Percentiles rank a stretch among this genome's conserved stretches.
Conservation (phyloP, 2,329 filamentous ascomycete genomes). For the Ophiostoma quercus region DNA sequence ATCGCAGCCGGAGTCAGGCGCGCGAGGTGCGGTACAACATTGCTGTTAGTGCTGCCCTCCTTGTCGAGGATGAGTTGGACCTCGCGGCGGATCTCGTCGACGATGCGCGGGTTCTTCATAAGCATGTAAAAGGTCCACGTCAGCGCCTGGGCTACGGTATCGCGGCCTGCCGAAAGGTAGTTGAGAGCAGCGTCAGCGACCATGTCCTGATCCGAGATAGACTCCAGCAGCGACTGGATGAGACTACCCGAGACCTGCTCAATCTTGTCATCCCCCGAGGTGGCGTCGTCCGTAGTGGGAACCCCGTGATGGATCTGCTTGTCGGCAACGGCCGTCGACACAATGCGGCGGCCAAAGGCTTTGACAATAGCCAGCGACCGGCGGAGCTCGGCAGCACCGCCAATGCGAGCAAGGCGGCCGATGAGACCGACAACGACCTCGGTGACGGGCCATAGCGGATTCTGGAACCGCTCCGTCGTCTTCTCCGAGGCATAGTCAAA, state of each 20-base stretch:
- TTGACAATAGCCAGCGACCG: conserved; percentile 42
- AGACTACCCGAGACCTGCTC: conserved; percentile 49
- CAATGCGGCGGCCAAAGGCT: conserved; percentile 52
- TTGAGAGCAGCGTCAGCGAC: conserved; percentile 62
- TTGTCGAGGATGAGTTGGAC: conserved; percentile 32
- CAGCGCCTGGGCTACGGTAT: conserved; percentile 60
- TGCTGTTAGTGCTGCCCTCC: conserved; percentile 13
- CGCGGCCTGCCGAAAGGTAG: conserved; percentile 59
- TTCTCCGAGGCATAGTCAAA: conserved; percentile 59
- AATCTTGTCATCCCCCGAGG: conserved; percentile 30
- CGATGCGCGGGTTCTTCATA: conserved; percentile 44
- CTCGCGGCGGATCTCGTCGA: conserved; percentile 42
- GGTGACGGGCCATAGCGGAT: conserved; percentile 57
- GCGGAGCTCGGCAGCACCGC: conserved; percentile 39
- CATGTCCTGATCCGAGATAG: conserved; percentile 49
- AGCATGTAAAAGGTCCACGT: conserved; percentile 61
- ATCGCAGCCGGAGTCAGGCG: conserved; percentile 41
- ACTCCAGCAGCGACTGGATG: conserved; percentile 55
- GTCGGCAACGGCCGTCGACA: conserved; percentile 48
- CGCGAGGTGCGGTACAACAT: conserved; percentile 30
- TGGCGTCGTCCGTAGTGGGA: background rate
- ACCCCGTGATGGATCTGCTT: conserved; percentile 27
- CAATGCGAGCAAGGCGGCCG: background rate
- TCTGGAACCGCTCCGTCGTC: conserved; percentile 59
- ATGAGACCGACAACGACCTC: conserved; percentile 46